phyloP scores from a whole-genome alignment of 2,329 filamentous ascomycete genomes.

The Fusarium denticulatum region DNA sequence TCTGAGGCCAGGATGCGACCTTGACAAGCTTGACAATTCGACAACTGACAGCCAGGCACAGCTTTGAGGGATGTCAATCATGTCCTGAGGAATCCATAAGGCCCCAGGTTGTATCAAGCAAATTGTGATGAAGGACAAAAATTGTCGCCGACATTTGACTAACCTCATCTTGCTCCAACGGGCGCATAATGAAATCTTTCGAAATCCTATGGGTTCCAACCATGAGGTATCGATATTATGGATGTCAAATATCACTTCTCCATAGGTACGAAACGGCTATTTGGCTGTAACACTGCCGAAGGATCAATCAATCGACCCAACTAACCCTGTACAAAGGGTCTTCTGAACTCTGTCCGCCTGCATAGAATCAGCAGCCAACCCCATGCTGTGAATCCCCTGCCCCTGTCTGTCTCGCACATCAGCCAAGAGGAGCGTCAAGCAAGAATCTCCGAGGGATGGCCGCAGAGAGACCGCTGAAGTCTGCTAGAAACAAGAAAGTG shows the following conservation, averaged over 20 bases:
- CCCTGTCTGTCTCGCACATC: conserved; percentile 15
- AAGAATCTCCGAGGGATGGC: conserved; percentile 32
- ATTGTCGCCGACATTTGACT: background rate
- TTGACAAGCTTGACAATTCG: conserved; percentile 16
- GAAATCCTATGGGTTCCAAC: background rate
- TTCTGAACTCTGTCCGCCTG: conserved; percentile 2
- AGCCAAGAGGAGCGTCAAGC: conserved; percentile 15
- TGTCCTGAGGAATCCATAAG: background rate
- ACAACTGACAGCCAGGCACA: conserved; percentile 17
- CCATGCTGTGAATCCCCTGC: conserved; percentile 18
- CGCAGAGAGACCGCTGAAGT: conserved; percentile 16
- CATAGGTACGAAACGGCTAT: background rate
- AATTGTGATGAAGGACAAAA: background rate
- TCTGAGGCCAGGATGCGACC: conserved; percentile 34
- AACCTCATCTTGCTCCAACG: background rate
- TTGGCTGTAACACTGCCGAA: background rate
- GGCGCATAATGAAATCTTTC: background rate
- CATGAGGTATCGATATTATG: background rate
- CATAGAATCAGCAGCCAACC: conserved; percentile 3
- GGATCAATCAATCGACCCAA: background rate
- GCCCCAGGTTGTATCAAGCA: background rate
- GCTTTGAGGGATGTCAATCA: conserved; percentile 1
- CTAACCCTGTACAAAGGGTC: conserved; percentile 29
- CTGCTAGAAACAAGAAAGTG: conserved; percentile 1
- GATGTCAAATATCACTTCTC: background rate